These are phyloP conservation scores for Penicillium psychrosexuale DNA, from an alignment of 2,329 filamentous ascomycete species.

Conservation along the genomic window DNA sequence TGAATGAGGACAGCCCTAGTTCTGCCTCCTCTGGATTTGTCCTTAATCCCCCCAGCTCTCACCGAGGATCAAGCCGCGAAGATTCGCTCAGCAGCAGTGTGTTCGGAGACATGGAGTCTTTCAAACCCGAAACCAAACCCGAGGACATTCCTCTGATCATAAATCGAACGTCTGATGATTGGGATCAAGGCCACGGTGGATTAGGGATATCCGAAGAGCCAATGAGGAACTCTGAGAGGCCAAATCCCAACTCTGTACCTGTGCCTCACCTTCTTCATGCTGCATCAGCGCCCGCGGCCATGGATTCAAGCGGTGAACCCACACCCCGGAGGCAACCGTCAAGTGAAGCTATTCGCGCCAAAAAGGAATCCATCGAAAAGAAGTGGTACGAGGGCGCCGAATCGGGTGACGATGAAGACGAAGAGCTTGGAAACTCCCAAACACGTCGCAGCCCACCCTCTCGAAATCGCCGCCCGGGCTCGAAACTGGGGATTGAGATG, in stretches of 20 bases:
- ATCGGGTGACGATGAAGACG: slow-evolving; percentile 91
- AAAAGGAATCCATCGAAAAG: slow-evolving; percentile 72
- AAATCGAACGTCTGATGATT: slow-evolving; percentile 72
- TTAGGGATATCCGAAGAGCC: slow-evolving; percentile 70
- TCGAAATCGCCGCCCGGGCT: slow-evolving; percentile 64
- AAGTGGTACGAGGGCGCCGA: slow-evolving; percentile 71
- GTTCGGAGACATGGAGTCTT: slow-evolving; percentile 80
- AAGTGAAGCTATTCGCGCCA: slow-evolving; percentile 69
- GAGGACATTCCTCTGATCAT: slow-evolving; percentile 77
- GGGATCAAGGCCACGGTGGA: slow-evolving; percentile 64
- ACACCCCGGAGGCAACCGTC: slow-evolving; percentile 63
- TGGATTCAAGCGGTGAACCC: slow-evolving; percentile 51
- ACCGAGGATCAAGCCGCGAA: slow-evolving; percentile 74
- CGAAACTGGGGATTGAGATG: slow-evolving; percentile 94
- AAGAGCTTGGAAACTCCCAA: slow-evolving; percentile 68
- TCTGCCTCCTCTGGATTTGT: slow-evolving; percentile 73
- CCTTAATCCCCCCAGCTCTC: slow-evolving; percentile 68
- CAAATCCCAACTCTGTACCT: slow-evolving; percentile 32
- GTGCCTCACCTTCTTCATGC: slow-evolving; percentile 58
- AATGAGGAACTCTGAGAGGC: slow-evolving; percentile 14
- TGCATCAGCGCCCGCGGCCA: slow-evolving; percentile 62
- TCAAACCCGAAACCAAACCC: slow-evolving; percentile 69
- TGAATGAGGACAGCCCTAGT: slow-evolving; percentile 75
- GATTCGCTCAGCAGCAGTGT: slow-evolving; percentile 81
- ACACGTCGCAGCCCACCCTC: slow-evolving; percentile 51